These are phyloP conservation scores for Rhizopus arrhizus DNA, from an alignment of 371 early-diverging fungal species.

Conservation along the genomic window DNA sequence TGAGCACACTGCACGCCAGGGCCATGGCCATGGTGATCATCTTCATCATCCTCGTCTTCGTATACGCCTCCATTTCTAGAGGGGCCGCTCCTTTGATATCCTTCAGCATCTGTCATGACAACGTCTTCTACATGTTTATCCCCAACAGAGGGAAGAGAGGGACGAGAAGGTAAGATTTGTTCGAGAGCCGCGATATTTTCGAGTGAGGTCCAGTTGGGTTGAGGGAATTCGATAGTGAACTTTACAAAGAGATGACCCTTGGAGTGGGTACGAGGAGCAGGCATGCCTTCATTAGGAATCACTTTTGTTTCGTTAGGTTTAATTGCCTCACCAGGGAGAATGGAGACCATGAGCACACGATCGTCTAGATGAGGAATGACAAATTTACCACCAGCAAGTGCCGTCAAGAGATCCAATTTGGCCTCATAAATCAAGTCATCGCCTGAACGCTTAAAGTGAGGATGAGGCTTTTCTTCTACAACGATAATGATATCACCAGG, in stretches of 20 bases:
- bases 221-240: slow-evolving; percentile 91
- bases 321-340: slow-evolving; percentile 91
- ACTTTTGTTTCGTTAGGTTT: slow-evolving; percentile 76
- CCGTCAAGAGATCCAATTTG: slow-evolving; percentile 91
- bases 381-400: slow-evolving; percentile 91
- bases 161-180: slow-evolving; percentile 66
- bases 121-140: slow-evolving; percentile 72
- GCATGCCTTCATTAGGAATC: slow-evolving; percentile 91
- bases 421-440: slow-evolving; percentile 82
- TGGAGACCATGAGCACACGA: slow-evolving; percentile 79
- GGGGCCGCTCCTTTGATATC: slow-evolving; percentile 39
- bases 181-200: slow-evolving; percentile 68
- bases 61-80: slow-evolving; percentile 21
- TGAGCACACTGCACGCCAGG: slow-evolving; percentile 96
- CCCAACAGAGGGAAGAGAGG: slow-evolving; percentile 45
- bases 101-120: slow-evolving; percentile 73
- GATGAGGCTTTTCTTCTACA: slow-evolving; percentile 87
- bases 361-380: slow-evolving; percentile 89
- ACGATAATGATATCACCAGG: slow-evolving; percentile 90
- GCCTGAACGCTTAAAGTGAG: slow-evolving; percentile 82
- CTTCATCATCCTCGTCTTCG: slow-evolving; percentile 55
- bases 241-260: slow-evolving; percentile 88
- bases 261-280: slow-evolving; percentile 85
- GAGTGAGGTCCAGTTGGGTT: slow-evolving; percentile 73
- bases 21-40: slow-evolving; percentile 69